Conservation (phyloP, 2,329 filamentous ascomycete genomes). For the Clarireedia hainanense region DNA sequence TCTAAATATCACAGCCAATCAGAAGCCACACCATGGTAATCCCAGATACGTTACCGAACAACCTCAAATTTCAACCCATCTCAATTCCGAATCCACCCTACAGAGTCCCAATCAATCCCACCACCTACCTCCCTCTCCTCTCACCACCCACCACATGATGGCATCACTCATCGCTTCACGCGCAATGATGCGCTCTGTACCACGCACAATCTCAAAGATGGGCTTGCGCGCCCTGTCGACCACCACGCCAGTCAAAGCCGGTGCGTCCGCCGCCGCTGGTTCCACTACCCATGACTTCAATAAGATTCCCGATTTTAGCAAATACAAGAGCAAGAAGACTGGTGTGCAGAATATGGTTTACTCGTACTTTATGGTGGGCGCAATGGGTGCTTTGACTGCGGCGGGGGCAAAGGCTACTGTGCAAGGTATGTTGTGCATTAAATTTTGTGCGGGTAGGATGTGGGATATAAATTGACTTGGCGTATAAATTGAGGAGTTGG, state of each 20-base stretch:
- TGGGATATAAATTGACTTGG: background rate
- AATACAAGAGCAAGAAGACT: constrained; percentile 68
- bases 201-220: constrained; percentile 26
- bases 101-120: background rate
- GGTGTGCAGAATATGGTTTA: constrained; percentile 77
- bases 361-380: constrained; percentile 97
- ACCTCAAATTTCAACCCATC: constrained; percentile 8
- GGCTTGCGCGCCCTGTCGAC: constrained; percentile 49
- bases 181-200: constrained; percentile 55
- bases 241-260: constrained; percentile 18
- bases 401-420: constrained; percentile 96
- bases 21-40: constrained; percentile 8
- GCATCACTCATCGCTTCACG: constrained; percentile 63
- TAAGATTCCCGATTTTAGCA: constrained; percentile 81
- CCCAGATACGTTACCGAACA: background rate
- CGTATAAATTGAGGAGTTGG: background rate
- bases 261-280: constrained; percentile 1
- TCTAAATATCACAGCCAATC: constrained; percentile 4
- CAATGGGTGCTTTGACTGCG: constrained; percentile 84
- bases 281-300: constrained; percentile 7
- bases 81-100: constrained; percentile 8
- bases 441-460: background rate
- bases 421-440: constrained; percentile 63
- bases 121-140: constrained; percentile 1
- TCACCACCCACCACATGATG: constrained; percentile 37